Percentiles rank a stretch among this genome's conserved stretches.
phyloP scores from a whole-genome alignment of 306 rosid genomes.

The Alnus rubra region DNA sequence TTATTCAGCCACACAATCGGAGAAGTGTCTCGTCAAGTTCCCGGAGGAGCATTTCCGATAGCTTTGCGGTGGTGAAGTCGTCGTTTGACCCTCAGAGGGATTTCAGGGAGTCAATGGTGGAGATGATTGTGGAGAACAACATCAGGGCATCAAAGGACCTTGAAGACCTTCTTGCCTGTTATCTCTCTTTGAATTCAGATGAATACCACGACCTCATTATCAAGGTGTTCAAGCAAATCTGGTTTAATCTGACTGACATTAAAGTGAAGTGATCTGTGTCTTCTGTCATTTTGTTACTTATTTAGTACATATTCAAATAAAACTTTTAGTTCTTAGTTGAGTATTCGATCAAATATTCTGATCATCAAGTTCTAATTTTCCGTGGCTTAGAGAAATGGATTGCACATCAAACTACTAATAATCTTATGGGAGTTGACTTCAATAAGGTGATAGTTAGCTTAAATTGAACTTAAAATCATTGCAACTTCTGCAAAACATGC shows the following conservation, averaged over 20 bases:
- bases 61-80: conserved; percentile 82
- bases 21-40: conserved; percentile 36
- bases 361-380: neutral
- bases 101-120: conserved; percentile 94
- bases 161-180: conserved; percentile 97
- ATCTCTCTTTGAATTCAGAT: conserved; percentile 81
- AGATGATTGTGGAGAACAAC: conserved; percentile 90
- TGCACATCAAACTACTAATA: neutral
- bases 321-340: neutral
- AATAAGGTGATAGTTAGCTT: neutral
- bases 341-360: neutral
- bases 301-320: conserved; percentile 9
- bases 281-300: neutral
- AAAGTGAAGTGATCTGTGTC: conserved; percentile 21
- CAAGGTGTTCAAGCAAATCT: conserved; percentile 93
- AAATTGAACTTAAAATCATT: neutral
- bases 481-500: neutral
- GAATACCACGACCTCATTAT: conserved; percentile 90
- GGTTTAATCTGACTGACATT: conserved; percentile 78
- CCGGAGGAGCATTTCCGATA: conserved; percentile 58
- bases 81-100: conserved; percentile 83
- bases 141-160: conserved; percentile 79
- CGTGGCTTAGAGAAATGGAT: neutral
- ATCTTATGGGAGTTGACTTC: neutral
- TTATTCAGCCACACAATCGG: conserved; percentile 38